Percentiles rank a stretch among this genome's conserved stretches.
phyloP scores from a whole-genome alignment of 345 rosid genomes.

The Hibiscus mutabilis region DNA sequence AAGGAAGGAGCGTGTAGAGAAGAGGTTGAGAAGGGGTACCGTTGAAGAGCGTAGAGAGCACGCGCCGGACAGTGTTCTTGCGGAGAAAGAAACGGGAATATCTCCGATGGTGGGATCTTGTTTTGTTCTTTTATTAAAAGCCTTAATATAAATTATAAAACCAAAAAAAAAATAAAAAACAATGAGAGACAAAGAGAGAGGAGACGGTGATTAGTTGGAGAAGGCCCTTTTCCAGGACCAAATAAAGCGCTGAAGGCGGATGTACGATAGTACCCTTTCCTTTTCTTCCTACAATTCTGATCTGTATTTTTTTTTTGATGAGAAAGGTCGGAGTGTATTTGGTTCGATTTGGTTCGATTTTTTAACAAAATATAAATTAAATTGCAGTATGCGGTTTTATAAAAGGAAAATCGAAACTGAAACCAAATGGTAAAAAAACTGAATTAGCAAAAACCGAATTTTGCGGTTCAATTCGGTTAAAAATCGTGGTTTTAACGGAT shows the following conservation, averaged over 20 bases:
- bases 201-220: background rate
- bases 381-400: too few species aligned
- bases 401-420: too few species aligned
- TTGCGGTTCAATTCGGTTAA: too few species aligned
- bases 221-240: background rate
- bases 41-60: constrained; percentile 17
- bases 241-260: background rate
- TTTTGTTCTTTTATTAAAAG: background rate
- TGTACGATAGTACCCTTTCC: background rate
- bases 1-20: background rate
- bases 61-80: constrained; percentile 11
- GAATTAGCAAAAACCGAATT: too few species aligned
- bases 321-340: too few species aligned
- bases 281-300: background rate
- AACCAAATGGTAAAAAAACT: too few species aligned
- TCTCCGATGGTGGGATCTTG: background rate
- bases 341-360: too few species aligned
- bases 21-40: background rate
- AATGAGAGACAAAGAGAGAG: background rate
- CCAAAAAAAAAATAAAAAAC: background rate
- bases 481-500: too few species aligned
- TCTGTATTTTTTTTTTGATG: too few species aligned
- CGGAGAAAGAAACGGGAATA: background rate
- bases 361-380: too few species aligned
- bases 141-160: background rate